A percentile compares a stretch with the other conserved stretches of the same genome.
Conservation (phyloP, 345 rosid genomes). For the Camelina hispida region DNA sequence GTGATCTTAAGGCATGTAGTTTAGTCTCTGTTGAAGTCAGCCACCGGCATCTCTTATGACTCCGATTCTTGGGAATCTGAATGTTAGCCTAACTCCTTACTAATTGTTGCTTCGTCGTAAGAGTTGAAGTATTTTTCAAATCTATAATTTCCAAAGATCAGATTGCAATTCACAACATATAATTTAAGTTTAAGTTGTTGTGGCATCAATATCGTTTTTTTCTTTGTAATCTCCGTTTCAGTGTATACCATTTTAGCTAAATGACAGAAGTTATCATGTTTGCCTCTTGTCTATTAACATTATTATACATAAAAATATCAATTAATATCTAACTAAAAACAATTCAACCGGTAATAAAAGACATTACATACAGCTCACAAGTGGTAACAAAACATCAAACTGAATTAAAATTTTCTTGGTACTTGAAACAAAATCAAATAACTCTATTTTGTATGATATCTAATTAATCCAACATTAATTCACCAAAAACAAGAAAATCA, state of each 20-base stretch:
- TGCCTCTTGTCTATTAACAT: not conserved
- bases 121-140: not conserved
- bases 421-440: not conserved
- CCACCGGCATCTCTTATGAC: not conserved
- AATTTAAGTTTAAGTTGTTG: not conserved
- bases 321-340: not conserved
- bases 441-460: too few relatives aligned
- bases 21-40: slow-evolving; percentile 4
- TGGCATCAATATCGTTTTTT: not conserved
- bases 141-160: not conserved
- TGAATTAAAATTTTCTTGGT: not conserved
- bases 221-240: not conserved
- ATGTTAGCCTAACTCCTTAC: slow-evolving; percentile 5
- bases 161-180: not conserved
- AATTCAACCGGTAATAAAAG: not conserved
- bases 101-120: slow-evolving; percentile 4
- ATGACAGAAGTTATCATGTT: not conserved
- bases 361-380: not conserved
- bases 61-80: slow-evolving; percentile 5
- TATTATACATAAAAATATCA: not conserved
- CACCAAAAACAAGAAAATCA: not conserved
- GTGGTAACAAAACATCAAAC: not conserved
- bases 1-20: slow-evolving; percentile 15
- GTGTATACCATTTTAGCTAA: not conserved
- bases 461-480: too few relatives aligned